Conservation (phyloP, 1,139 yeast species). For the Neolecta irregularis region DNA sequence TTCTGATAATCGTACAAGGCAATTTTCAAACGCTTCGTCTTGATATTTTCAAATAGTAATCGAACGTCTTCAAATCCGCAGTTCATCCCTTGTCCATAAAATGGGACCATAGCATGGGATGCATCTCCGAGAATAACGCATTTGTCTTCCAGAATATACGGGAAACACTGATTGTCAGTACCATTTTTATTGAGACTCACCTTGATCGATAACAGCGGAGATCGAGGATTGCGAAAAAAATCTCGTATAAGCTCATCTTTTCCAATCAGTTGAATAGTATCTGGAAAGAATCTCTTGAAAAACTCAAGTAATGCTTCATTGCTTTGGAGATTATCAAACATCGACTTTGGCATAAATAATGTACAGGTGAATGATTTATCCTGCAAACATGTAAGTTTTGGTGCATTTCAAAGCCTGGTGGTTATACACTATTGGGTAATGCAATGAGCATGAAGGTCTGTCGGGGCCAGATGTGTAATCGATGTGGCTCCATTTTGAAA, state of each 20-base stretch:
- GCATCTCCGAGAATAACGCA: constrained; percentile 78
- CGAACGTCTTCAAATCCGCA: constrained; percentile 88
- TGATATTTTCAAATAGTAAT: constrained; percentile 40
- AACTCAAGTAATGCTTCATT: constrained; percentile 34
- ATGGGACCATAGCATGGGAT: constrained; percentile 94
- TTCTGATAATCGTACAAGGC: constrained; percentile 47
- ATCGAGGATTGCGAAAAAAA: constrained; percentile 51
- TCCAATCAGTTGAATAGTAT: constrained; percentile 58
- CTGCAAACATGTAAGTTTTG: constrained; percentile 28
- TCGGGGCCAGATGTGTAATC: constrained; percentile 89
- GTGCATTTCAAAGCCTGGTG: constrained; percentile 28
- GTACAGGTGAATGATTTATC: constrained; percentile 63
- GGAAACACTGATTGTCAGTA: constrained; percentile 31
- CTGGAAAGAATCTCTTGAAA: constrained; percentile 50
- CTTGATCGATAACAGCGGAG: constrained; percentile 46
- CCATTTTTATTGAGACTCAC: constrained; percentile 4
- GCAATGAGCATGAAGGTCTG: constrained; percentile 79
- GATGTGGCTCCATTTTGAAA: constrained; percentile 46
- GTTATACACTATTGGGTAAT: constrained; percentile 41
- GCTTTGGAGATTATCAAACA: constrained; percentile 38
- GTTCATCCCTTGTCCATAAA: constrained; percentile 94
- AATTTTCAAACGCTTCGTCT: constrained; percentile 27
- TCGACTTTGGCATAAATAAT: constrained; percentile 68
- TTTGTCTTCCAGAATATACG: constrained; percentile 52
- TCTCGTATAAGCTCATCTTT: constrained; percentile 36